Evolutionary conservation across 768 basidiomycete genomes (phyloP).

Genomic region (Mycena pura): DNA sequence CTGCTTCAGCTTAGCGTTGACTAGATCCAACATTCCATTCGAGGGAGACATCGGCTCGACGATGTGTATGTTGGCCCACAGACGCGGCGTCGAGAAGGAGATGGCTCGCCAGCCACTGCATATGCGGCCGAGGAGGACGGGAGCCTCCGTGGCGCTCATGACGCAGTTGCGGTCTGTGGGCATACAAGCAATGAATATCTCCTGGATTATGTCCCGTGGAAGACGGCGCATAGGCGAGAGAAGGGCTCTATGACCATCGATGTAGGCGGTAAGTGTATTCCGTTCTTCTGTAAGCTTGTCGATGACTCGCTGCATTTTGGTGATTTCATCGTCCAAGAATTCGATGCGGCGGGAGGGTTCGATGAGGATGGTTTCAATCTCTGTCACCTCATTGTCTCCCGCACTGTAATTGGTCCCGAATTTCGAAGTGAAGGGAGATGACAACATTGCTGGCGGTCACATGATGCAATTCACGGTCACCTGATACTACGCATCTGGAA

Average conservation of each 20-base stretch:
- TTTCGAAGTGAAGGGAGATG: conserved; percentile 5
- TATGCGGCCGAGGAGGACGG: conserved; percentile 18
- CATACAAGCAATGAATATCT: conserved; percentile 18
- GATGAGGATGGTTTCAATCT: conserved; percentile 8
- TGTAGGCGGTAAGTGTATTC: not conserved
- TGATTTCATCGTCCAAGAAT: not conserved
- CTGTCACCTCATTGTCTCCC: not conserved
- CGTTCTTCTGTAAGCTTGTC: not conserved
- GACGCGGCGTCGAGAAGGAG: conserved; percentile 9
- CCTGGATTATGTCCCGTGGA: conserved; percentile 5
- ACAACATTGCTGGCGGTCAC: no score
- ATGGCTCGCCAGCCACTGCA: conserved; percentile 21
- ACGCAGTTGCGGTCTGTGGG: conserved; percentile 15
- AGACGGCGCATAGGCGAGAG: not conserved
- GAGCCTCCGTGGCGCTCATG: conserved; percentile 10
- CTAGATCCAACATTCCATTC: no score
- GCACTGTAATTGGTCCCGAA: conserved; percentile 14
- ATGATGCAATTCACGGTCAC: no score
- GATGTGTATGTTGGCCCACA: conserved; percentile 14
- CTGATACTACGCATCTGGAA: no score
- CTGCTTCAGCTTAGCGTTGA: no score
- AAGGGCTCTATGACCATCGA: conserved; percentile 1
- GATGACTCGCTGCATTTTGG: not conserved
- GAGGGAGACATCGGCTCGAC: no score
- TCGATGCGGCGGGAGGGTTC: not conserved